Percentiles rank a stretch among this genome's conserved stretches.
phyloP scores from a whole-genome alignment of 108 stramenopile genomes.

The Ochromonas danica region DNA sequence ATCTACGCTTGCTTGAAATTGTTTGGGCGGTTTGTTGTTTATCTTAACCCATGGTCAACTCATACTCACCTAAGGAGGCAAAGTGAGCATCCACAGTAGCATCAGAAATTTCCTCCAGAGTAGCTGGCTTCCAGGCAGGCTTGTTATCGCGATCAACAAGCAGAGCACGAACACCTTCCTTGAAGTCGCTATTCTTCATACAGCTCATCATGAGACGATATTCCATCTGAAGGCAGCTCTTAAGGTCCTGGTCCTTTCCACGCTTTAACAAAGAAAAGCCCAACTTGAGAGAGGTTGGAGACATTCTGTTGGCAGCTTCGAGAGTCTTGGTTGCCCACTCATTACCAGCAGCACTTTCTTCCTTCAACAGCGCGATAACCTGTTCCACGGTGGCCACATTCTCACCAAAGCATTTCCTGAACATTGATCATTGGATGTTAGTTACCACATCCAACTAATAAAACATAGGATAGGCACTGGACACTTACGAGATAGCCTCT shows the following conservation, averaged over 20 bases:
- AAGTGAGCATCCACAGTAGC: constrained; percentile 29
- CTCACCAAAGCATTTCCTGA: constrained; percentile 61
- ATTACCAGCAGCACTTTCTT: constrained; percentile 27
- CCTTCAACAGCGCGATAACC: neutral
- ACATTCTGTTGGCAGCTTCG: constrained; percentile 63
- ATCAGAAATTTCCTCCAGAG: neutral
- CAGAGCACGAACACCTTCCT: constrained; percentile 91
- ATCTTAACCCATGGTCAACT: neutral
- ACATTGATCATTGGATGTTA: constrained; percentile 57
- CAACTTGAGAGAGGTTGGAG: constrained; percentile 64
- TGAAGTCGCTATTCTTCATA: constrained; percentile 71
- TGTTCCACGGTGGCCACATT: constrained; percentile 33
- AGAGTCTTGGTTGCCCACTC: constrained; percentile 64
- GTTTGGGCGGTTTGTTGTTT: too few species aligned
- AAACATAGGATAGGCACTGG: neutral
- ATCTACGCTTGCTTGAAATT: too few species aligned
- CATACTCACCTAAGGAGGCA: constrained; percentile 6
- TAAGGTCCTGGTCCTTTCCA: constrained; percentile 24
- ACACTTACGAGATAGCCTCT: neutral
- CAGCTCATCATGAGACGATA: constrained; percentile 64
- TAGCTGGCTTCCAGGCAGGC: constrained; percentile 70
- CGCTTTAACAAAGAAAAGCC: constrained; percentile 34
- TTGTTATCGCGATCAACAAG: constrained; percentile 83
- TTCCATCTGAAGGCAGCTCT: constrained; percentile 55
- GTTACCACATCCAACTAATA: constrained; percentile 50